Conservation (phyloP, 177 flowering plant species). For the Vitis hybrid region DNA sequence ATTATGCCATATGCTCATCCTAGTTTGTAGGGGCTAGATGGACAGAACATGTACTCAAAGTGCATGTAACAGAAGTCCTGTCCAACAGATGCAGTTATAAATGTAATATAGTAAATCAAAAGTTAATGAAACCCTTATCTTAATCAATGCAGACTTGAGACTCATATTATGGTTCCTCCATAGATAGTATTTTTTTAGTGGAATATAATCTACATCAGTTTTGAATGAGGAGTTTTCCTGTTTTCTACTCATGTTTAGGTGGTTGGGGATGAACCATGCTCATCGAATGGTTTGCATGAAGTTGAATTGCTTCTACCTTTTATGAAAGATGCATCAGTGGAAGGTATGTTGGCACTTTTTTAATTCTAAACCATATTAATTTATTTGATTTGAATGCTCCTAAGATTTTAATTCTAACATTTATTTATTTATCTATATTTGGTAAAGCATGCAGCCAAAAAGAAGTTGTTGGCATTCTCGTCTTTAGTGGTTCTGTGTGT, state of each 20-base stretch:
- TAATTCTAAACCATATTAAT: background rate
- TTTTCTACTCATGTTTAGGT: slow-evolving; percentile 35
- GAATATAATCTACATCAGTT: background rate
- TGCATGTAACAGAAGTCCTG: too few relatives aligned
- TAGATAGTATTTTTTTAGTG: background rate
- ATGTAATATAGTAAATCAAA: too few relatives aligned
- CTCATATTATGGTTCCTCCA: too few relatives aligned
- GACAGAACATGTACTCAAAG: too few relatives aligned
- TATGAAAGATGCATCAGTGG: slow-evolving; percentile 42
- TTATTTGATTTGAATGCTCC: background rate
- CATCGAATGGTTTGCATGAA: slow-evolving; percentile 61
- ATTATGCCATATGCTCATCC: too few relatives aligned
- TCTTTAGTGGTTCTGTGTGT: slow-evolving; percentile 61
- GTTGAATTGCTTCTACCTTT: slow-evolving; percentile 86
- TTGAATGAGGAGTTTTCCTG: background rate
- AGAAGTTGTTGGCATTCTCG: slow-evolving; percentile 63
- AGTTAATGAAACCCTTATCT: too few relatives aligned
- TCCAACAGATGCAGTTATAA: too few relatives aligned
- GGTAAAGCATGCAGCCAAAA: slow-evolving; percentile 70
- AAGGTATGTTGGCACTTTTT: slow-evolving; percentile 42
- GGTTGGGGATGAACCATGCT: slow-evolving; percentile 46
- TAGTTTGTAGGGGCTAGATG: too few relatives aligned
- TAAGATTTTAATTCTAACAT: slow-evolving; percentile 3
- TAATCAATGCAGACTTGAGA: too few relatives aligned
- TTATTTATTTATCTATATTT: background rate